Percentiles rank a stretch among this genome's conserved stretches.
Evolutionary conservation across 257 asterid genomes (phyloP).

Genomic region (Linderniella brevidens): DNA sequence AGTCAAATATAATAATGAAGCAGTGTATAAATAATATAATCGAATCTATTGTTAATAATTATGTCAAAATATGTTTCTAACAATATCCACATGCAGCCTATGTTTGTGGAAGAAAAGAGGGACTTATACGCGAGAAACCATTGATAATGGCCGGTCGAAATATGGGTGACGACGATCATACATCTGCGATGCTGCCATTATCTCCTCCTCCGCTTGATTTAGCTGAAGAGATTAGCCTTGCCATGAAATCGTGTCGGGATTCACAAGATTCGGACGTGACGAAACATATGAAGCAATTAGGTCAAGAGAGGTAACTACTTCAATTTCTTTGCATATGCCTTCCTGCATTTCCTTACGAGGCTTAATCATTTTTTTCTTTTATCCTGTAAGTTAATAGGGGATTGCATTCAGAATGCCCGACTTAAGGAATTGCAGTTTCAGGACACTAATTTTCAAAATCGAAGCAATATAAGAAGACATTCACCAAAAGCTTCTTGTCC

Average conservation of each 20-base stretch:
- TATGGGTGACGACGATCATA: too few species aligned
- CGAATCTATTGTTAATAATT: background rate
- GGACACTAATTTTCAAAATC: too few species aligned
- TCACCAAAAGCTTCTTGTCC: too few species aligned
- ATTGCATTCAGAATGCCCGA: too few species aligned
- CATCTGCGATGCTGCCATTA: background rate
- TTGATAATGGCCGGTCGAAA: constrained; percentile 13
- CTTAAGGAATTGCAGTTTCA: background rate
- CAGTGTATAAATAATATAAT: background rate
- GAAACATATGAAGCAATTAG: constrained; percentile 15
- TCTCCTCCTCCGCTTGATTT: constrained; percentile 11
- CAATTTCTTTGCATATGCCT: too few species aligned
- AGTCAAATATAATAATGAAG: background rate
- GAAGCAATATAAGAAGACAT: too few species aligned
- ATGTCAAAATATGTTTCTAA: background rate
- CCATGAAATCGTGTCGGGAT: constrained; percentile 10
- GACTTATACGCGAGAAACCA: constrained; percentile 13
- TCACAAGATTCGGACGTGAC: constrained; percentile 3
- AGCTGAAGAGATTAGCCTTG: constrained; percentile 15
- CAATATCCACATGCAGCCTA: constrained; percentile 11
- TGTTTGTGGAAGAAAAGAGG: constrained; percentile 19
- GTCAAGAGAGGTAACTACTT: constrained; percentile 15
- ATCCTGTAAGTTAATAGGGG: too few species aligned
- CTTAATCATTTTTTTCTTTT: too few species aligned
- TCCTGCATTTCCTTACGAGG: too few species aligned